Evolutionary conservation across 2,329 filamentous ascomycete genomes (phyloP), one percentile per base, ranked within the genome.

Genomic region (Botrytis paeoniae): DNA sequence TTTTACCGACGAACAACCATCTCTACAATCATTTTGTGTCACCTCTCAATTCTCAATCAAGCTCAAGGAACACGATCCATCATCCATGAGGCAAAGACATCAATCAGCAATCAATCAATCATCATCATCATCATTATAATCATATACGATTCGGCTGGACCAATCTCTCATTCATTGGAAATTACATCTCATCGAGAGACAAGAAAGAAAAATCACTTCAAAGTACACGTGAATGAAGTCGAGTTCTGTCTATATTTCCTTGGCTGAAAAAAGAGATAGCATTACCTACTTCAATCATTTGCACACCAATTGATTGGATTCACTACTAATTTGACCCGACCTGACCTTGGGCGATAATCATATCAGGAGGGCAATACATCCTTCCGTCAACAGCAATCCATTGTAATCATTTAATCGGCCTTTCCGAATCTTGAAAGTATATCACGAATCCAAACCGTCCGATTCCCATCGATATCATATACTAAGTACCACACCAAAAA

Each of bases 31-130:
- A 41, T 68, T 29, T 68, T 2, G 39, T 48, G 45, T 43, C 29
- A 69, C 57, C n/a, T 61, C 51, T 32, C 25, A 41, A 45, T 43
- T 60, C 63, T 66, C 70, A 61, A 64, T 54, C 45, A 35, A 45
- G 48, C 63, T 62, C 70, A 54, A 69, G 71, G 63, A 57, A 59
- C n/a, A 39, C 48, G 35, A 68, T 68, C 64, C 48, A 35, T 57
- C 45, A 32, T 68, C 64, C 48, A 48, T 57, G 64, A 57, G 64
- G 64, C 64, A 41, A 32, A 68, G 48, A 22, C 45, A 68, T 68
- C 64, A 48, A 35, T 18, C 32, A 39, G n/a, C 45, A 45, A 45
- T 32, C 61, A 64, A 66, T 51, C 45, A 29, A 37, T 66, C 45
- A 51, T 22, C 32, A n/a, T 7, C 63, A 37, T 63, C n/a, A 65